Conservation (phyloP, 176 grass and related monocot species). For the Musa beccarii region DNA sequence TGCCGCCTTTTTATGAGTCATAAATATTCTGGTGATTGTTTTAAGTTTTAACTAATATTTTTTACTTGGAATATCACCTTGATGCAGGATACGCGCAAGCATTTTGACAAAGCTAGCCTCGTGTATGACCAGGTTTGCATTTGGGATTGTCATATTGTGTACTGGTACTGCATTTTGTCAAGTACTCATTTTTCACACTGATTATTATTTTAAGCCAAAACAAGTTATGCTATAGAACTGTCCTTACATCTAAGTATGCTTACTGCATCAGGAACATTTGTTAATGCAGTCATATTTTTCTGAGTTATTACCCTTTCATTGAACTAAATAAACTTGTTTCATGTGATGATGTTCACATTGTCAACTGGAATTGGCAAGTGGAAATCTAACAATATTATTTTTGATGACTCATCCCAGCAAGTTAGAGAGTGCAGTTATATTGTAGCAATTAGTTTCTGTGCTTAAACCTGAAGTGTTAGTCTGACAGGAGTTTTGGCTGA, state of each 20-base stretch:
- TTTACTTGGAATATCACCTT: conserved; percentile 19
- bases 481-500: too few relatives aligned
- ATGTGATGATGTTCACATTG: too few relatives aligned
- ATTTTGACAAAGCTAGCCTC: conserved; percentile 96
- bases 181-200: neutral
- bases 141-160: neutral
- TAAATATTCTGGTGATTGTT: conserved; percentile 18
- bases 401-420: too few relatives aligned
- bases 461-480: too few relatives aligned
- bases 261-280: neutral
- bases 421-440: too few relatives aligned
- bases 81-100: conserved; percentile 75
- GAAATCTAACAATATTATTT: too few relatives aligned
- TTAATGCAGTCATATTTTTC: neutral
- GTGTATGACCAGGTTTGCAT: conserved; percentile 84
- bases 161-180: neutral
- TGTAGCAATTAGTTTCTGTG: too few relatives aligned
- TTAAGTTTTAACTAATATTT: conserved; percentile 11
- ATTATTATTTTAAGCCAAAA: too few relatives aligned
- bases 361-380: too few relatives aligned
- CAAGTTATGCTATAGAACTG: too few relatives aligned
- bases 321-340: neutral
- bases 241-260: neutral
- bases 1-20: neutral
- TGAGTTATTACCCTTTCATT: neutral